Evolutionary conservation across 345 rosid genomes (phyloP).

Genomic region (Turnera subulata): DNA sequence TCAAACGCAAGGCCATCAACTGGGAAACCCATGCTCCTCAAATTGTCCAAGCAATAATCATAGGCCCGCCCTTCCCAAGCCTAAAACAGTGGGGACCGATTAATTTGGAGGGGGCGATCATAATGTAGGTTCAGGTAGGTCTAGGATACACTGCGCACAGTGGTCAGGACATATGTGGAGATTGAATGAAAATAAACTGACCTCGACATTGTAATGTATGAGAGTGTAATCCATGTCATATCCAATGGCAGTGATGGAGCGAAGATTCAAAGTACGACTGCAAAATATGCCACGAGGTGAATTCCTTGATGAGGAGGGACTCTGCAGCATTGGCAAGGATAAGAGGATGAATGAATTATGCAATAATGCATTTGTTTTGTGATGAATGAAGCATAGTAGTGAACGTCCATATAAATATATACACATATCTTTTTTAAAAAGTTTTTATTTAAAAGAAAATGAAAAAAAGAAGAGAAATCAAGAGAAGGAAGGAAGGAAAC

Average conservation of each 20-base stretch:
- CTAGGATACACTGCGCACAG: too few relatives aligned
- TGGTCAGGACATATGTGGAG: too few relatives aligned
- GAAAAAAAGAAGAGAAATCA: not conserved
- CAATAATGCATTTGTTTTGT: not conserved
- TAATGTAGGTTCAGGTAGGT: too few relatives aligned
- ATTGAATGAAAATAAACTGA: conserved; percentile 16
- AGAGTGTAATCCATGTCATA: conserved; percentile 99
- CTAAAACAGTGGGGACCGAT: too few relatives aligned
- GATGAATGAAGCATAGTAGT: not conserved
- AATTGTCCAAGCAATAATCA: conserved; percentile 92
- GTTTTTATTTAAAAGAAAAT: too few relatives aligned
- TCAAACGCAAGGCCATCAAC: conserved; percentile 90
- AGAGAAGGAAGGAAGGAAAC: conserved; percentile 16
- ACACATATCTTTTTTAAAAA: too few relatives aligned
- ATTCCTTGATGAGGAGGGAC: conserved; percentile 71
- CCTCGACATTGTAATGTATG: conserved; percentile 93
- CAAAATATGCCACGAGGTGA: conserved; percentile 94
- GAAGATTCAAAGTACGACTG: conserved; percentile 85
- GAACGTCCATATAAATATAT: too few relatives aligned
- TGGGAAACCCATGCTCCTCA: conserved; percentile 77
- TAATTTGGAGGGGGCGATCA: too few relatives aligned
- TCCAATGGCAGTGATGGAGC: conserved; percentile 94
- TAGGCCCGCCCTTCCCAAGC: conserved; percentile 99
- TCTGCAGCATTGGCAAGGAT: conserved; percentile 40
- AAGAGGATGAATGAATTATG: not conserved